Evolutionary conservation across 116 monocot genomes (phyloP), one percentile per base, ranked within the genome.

Genomic region (Phalaenopsis hybrid): DNA sequence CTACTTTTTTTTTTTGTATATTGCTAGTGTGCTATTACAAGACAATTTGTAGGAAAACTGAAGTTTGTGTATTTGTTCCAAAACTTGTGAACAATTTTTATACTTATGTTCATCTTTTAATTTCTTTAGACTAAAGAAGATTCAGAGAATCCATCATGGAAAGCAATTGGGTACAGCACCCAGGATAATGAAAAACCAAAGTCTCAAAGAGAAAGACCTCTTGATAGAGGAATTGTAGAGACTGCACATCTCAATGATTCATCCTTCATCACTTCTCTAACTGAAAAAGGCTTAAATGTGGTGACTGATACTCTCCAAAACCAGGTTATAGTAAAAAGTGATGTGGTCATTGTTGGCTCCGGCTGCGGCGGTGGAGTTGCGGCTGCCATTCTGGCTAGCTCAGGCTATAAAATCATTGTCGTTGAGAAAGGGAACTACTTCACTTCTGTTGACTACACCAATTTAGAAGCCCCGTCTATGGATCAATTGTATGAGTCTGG

Each of bases 311-410:
- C 70, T 0, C 48, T 6, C 51, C 65, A 84, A 25, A 75, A 86
- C 34, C 13, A 59, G 57, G 83, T 86, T 77, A 67, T 55, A 8
- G 65, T 97, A 31, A 83, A 91, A 57, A 94, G 97, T 50, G 97
- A 97, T 78, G 94, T 79, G 0, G 89, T 90, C 41, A 89, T 94
- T 15, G 88, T 92, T 6, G 97, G 97, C 41, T 97, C 97, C 10
- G 97, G 97, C 55, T 91, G 94, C 73, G 97, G 97, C 8, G 97
- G 97, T 15, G 94, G 90, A 17, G 97, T 94, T 55, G 94, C 97
- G 4, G 91, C 97, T 4, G 90, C 92, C 1, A 82, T 94, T 43
- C 90, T 98, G 7, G 85, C 98, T 8, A 85, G 77, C 57, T 70
- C 85, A 7, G 98, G 95, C 33, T 77, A 90, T 83, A 98, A 88